Evolutionary conservation across 495 filamentous ascomycete species (phyloP), one percentile per base, ranked within the genome.

Genomic region (Xylaria acuta): DNA sequence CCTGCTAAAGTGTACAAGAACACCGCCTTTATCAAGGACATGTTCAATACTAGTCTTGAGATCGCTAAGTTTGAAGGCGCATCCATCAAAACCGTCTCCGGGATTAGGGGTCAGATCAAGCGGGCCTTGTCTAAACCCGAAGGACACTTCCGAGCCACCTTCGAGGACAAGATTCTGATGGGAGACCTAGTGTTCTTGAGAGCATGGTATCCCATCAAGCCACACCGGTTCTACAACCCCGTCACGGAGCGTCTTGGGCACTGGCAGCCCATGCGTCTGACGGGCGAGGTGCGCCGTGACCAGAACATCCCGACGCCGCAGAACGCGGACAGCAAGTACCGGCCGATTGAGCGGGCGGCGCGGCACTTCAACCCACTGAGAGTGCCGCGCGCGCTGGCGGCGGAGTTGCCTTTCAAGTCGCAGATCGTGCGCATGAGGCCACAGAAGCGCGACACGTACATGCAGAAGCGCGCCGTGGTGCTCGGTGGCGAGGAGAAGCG

Each of bases 1-100:
- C 94, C 96, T 7, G 95, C 94, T 84, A 99, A 98, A 85, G 97
- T 99, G 81, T 99, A 97, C 88, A 97, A 97, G 79, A 99, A 99
- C 83, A 99, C 96, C 0, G 94, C 96, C 22, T 98, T 99, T 82
- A 96, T 99, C 85, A 95, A 94, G 79, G 94, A 98, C 80, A 99
- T 99, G 96, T 99, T 99, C 86, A 94, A 88, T 76, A 91, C 91
- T 1, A 85, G 93, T 0, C 87, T 99, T 18, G 96, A 99, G 79
- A 94, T 98, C 70, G 95, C 96, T 80, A 98, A 98, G 82, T 98
- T 99, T 77, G 96, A 98, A 84, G 97, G 96, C 47, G 96, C 96
- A 12, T 90, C 92, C 58, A 95, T 99, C 82, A 92, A 94, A 69
- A 99, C 96, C 1, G 96, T 99, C 34, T 98, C 95, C 5, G 97